A percentile compares a stretch with the other conserved stretches of the same genome.
Evolutionary conservation across 805 yeast genomes (phyloP).

Genomic region (Brettanomyces sp.): DNA sequence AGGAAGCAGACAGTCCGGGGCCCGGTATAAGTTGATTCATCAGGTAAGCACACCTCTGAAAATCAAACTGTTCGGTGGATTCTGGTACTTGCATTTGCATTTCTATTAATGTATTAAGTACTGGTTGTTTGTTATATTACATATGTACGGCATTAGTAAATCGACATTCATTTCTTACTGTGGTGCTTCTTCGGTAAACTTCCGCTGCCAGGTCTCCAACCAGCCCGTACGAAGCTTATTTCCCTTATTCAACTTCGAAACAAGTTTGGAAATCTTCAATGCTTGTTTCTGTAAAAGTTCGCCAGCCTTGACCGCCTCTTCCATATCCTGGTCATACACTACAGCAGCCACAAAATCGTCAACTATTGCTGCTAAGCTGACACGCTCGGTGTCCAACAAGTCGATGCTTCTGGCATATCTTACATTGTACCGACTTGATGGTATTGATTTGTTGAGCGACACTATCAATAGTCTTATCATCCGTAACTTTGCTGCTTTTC

Average conservation of each 20-base stretch:
- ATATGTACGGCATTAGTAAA: not conserved
- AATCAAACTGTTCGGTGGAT: no score
- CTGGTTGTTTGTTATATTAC: not conserved
- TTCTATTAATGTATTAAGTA: not conserved
- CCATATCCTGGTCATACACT: constrained; percentile 35
- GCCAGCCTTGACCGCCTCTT: constrained; percentile 20
- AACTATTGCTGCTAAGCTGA: constrained; percentile 32
- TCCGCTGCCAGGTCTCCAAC: constrained; percentile 44
- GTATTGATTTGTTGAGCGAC: constrained; percentile 51
- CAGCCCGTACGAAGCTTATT: constrained; percentile 49
- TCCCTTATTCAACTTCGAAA: constrained; percentile 37
- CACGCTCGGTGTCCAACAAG: constrained; percentile 33
- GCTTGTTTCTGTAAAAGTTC: constrained; percentile 14
- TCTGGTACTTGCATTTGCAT: not conserved
- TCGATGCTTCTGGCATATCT: constrained; percentile 37
- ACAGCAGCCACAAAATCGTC: constrained; percentile 54
- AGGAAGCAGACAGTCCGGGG: no score
- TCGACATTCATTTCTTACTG: no score
- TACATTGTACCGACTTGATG: constrained; percentile 21
- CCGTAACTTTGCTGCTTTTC: constrained; percentile 45
- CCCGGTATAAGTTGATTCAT: no score
- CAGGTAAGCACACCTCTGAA: no score
- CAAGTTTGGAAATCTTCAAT: constrained; percentile 24
- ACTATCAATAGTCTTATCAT: constrained; percentile 49
- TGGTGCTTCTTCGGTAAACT: constrained; percentile 24